phyloP scores from a whole-genome alignment of 345 rosid species.

The Aquilaria malaccensis region DNA sequence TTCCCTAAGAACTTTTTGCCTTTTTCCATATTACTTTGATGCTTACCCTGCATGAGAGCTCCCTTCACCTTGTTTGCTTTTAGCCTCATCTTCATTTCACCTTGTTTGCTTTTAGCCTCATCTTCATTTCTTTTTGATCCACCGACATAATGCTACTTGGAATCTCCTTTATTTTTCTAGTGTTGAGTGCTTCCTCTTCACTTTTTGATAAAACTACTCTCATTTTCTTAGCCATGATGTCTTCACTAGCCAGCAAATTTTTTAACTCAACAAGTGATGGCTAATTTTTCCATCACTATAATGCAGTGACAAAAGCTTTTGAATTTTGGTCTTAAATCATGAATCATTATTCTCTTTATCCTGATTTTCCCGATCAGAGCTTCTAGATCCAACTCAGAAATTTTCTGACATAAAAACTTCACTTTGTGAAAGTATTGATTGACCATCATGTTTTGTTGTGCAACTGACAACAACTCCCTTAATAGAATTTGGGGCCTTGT shows the following conservation, averaged over 20 bases:
- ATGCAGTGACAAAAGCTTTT: neutral
- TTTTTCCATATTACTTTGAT: no score
- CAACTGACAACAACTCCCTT: neutral
- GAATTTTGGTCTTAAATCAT: conserved; percentile 3
- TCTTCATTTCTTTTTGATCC: neutral
- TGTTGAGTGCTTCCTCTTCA: neutral
- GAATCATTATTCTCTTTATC: conserved; percentile 2
- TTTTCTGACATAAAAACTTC: neutral
- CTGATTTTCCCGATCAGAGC: neutral
- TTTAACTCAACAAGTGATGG: conserved; percentile 7
- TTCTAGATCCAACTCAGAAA: neutral
- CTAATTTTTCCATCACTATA: neutral
- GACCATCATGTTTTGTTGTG: neutral
- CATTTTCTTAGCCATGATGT: no score
- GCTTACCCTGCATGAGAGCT: neutral
- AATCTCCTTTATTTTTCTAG: neutral
- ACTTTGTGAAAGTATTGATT: neutral
- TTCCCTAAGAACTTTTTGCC: no score
- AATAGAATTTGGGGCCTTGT: neutral
- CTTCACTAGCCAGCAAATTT: neutral
- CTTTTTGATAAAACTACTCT: neutral
- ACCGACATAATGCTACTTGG: neutral
- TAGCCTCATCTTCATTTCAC: neutral
- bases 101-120: neutral
- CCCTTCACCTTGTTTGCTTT: neutral